Conservation (phyloP, 2,329 filamentous ascomycete species). For the Daldinia sp. region DNA sequence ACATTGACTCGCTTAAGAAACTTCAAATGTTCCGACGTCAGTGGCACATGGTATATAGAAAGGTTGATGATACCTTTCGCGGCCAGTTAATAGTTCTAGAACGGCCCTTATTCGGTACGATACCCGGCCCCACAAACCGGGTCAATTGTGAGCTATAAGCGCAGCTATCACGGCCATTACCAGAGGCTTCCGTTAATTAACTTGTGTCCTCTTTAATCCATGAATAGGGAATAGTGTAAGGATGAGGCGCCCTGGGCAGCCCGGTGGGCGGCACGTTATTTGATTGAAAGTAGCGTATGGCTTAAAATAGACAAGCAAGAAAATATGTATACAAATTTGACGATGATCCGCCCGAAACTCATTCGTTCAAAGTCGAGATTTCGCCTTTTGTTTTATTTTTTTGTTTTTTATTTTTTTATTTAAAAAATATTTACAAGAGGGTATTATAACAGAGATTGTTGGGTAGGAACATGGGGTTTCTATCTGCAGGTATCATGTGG, state of each 20-base stretch:
- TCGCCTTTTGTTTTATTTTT: background rate
- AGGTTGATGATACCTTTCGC: background rate
- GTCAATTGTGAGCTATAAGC: background rate
- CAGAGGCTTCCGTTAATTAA: background rate
- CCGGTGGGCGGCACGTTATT: background rate
- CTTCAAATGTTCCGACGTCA: background rate
- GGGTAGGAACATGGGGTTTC: background rate
- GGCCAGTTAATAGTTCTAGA: background rate
- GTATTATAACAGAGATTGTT: slow-evolving; percentile 17
- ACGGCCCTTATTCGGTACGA: background rate
- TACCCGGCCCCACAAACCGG: background rate
- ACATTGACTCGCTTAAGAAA: background rate
- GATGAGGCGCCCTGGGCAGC: background rate
- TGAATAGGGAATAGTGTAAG: background rate
- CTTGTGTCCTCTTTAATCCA: background rate
- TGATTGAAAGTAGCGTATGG: background rate
- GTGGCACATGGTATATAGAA: background rate
- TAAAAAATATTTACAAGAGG: background rate
- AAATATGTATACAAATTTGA: background rate
- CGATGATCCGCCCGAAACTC: background rate
- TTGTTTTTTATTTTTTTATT: background rate
- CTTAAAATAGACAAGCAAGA: background rate
- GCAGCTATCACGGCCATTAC: background rate
- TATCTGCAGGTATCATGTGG: slow-evolving; percentile 21
- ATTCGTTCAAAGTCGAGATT: too few species aligned